These are phyloP conservation scores for Sequoiadendron giganteum DNA, from an alignment of 75 land plant species.

Conservation along the genomic window DNA sequence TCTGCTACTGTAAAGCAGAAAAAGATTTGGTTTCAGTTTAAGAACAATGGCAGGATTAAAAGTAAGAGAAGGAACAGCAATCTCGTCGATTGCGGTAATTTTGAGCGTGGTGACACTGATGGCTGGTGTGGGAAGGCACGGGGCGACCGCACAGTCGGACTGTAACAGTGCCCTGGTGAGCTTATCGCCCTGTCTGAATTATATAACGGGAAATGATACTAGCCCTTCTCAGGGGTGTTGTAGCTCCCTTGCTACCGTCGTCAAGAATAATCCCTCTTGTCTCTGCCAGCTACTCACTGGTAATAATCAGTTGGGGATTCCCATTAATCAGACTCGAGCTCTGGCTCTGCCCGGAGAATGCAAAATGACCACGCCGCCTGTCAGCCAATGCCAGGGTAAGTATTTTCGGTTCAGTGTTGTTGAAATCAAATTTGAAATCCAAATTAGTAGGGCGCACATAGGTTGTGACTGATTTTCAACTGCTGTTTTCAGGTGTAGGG, in stretches of 20 bases:
- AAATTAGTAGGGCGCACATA: too few species aligned
- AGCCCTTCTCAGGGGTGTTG: conserved; percentile 17
- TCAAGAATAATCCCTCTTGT: conserved; percentile 2
- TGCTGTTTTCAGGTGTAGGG: too few species aligned
- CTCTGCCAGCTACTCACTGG: conserved; percentile 7
- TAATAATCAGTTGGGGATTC: conserved; percentile 25
- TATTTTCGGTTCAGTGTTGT: too few species aligned
- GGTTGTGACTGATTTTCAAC: too few species aligned
- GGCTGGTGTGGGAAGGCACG: background rate
- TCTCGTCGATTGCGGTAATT: background rate
- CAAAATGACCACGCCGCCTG: too few species aligned
- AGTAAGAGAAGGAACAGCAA: too few species aligned
- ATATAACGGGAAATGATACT: background rate
- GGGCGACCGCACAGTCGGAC: background rate
- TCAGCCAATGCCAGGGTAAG: too few species aligned
- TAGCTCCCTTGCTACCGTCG: background rate
- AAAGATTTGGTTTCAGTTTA: too few species aligned
- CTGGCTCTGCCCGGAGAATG: conserved; percentile 26
- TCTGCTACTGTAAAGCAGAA: too few species aligned
- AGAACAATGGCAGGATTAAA: too few species aligned
- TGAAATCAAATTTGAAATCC: too few species aligned
- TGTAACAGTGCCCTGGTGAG: background rate
- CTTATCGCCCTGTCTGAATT: conserved; percentile 17
- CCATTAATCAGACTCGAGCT: conserved; percentile 42
- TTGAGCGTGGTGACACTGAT: background rate